Evolutionary conservation across 768 basidiomycete species (phyloP), one percentile per base, ranked within the genome.

Genomic region (Termitomyces sp.): DNA sequence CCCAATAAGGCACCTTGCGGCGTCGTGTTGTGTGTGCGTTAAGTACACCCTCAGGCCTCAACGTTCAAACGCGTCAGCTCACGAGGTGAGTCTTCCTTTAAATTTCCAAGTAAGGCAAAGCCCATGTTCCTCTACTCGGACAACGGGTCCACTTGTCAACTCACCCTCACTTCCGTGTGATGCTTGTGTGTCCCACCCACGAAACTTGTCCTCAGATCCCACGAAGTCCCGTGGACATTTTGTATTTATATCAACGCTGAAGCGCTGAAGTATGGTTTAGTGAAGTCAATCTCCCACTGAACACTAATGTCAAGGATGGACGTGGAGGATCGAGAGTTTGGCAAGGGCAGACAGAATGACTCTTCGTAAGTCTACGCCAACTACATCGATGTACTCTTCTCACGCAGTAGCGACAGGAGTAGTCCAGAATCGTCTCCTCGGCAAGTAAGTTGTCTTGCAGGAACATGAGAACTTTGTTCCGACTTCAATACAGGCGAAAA

Each of bases 401-500:
- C 13, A 45, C 27, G 22, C 34, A 51, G 20, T 20, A 16, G 53
- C 10, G 34, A 59, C 67, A 86, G 83, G 61, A 86, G 82, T 67
- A 85, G 84, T 66, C 73, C 82, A 51, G 83, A 83, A 60, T 81
- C 81, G 22, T 84, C 84, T 39, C 81, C 82, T 45, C 71, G 63
- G 53, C 65, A 73, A 59, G 82, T 83, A 59, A 66, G 79, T 67
- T 56, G 27, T 48, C 30, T 40, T 45, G 12, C 45, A 53, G 37
- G n/a, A 22, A 48, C 34, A 50, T 51, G 45, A 50, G 34, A 43
- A 12, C 48, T 27, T 24, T 54, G 40, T 55, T 14, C 49, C 22
- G 53, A 55, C 48, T 57, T 46, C 47, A 56, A 45, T 22, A 44
- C 71, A 82, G 78, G 68, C 69, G 68, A 76, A 68, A 56, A 79